phyloP scores from a whole-genome alignment of 805 yeast genomes.

The Ascoidea rubescens region DNA sequence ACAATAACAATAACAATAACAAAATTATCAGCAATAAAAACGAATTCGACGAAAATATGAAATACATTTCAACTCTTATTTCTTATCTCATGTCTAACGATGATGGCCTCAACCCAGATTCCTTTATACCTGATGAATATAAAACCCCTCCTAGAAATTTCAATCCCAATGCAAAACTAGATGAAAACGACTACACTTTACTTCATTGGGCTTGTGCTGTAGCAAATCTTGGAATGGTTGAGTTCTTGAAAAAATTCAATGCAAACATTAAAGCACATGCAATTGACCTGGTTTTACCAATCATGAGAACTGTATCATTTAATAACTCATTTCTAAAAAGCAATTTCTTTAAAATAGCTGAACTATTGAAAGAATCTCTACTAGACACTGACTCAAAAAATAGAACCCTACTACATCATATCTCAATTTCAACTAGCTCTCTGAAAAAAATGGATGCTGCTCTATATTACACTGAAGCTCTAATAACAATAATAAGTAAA shows the following conservation, averaged over 20 bases:
- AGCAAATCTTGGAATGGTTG: constrained; percentile 72
- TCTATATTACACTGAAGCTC: constrained; percentile 63
- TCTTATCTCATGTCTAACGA: constrained; percentile 45
- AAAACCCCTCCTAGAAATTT: constrained; percentile 50
- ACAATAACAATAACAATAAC: not conserved
- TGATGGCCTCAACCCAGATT: constrained; percentile 26
- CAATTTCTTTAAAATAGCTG: constrained; percentile 68
- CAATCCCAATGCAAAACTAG: constrained; percentile 65
- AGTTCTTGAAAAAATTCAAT: constrained; percentile 60
- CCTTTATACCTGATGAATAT: constrained; percentile 47
- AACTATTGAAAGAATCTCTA: constrained; percentile 62
- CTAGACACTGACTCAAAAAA: constrained; percentile 61
- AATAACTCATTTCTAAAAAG: constrained; percentile 77
- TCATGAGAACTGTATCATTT: constrained; percentile 73
- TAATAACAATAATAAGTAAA: constrained; percentile 61
- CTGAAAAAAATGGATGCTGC: constrained; percentile 64
- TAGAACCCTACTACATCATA: constrained; percentile 77
- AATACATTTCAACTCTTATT: constrained; percentile 30
- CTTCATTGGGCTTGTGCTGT: constrained; percentile 98
- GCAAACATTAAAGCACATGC: constrained; percentile 51
- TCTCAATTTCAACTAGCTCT: constrained; percentile 57
- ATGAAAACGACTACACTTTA: constrained; percentile 88
- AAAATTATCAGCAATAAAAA: constrained; percentile 1
- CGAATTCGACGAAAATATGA: not conserved
- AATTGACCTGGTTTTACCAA: constrained; percentile 72